Base-by-base conservation (phyloP, 2,329 filamentous ascomycete species). In the Trichophyton mentagrophytes region DNA sequence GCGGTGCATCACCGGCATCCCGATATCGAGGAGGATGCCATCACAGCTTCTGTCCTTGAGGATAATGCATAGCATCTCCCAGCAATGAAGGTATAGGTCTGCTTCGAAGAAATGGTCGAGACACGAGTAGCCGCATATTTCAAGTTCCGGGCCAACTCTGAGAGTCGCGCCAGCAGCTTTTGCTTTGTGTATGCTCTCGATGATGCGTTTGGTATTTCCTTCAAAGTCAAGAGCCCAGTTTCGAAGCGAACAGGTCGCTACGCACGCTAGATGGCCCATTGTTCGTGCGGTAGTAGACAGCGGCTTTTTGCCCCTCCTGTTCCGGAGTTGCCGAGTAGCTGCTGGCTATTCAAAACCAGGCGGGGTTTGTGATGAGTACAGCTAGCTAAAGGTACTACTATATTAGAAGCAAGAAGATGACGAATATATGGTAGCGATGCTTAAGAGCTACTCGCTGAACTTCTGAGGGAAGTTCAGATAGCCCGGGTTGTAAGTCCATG, bases 161-260 rank as follows among this genome's bases (percentile, higher is more conserved):
- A 87, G 72, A 2, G 74, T 79, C 8, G 85, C 84, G 46, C 82
- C 81, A 5, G 75, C 74, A 40, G 73, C 73, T 70, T 86, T 87
- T 15, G 85, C 83, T 44, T 71, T 64, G 36, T 73, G 74, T 65
- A 87, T 85, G 56, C 79, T 82, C 70, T 85, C 76, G 15, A 85
- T 76, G 64, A 88, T 86, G n/a, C 85, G 77, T 46, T 78, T 74
- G 1, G 77, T 73, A 67, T 88, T 88, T 46, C 83, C 84, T 63
- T 80, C 75, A 65, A 81, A 86, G 68, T 86, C 83, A 13, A 85
- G 76, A 53, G 80, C 67, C 65, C 66, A 69, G 20, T 62, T 61
- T 25, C 61, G 61, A 30, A 64, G 47, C 33, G 53, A 62, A 59
- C 62, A 64, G 40, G 58, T 64, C 47, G 58, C 46, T 20, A 60